Evolutionary conservation across 2,329 filamentous ascomycete species (phyloP), one percentile per base, ranked within the genome.

Genomic region (Colletotrichum lindemuthianum): DNA sequence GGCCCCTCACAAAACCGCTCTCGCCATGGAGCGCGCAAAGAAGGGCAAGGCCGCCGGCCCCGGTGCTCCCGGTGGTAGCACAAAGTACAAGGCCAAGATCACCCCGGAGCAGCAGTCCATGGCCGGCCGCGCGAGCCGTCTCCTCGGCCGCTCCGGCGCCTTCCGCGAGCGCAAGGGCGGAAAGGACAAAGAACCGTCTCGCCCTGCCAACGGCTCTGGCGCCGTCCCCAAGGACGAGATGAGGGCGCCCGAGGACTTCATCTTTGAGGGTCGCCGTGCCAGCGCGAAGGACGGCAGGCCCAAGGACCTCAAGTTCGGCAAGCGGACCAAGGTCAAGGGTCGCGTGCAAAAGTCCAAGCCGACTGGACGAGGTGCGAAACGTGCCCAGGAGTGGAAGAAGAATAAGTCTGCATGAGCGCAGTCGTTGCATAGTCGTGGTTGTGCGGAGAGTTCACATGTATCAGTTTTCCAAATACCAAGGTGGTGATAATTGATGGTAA

Each of bases 211-310:
- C 58, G 70, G 65, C 54, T 67, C 66, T 41, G 69, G 65, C 48
- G 70, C 65, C 43, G 67, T 66, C 15, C 65, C 67, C 16, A 65
- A 66, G 45, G 73, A 60, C 3, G 73, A 59, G 6, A 74, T 86
- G 69, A 86, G 87, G 77, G 83, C 85, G 1, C 89, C 90, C 0
- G 90, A 93, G 76, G 81, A 83, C 13, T 86, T 94, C 67, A 86
- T 94, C n/a, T 94, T 95, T 71, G 92, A 96, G 75, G 92, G 92
- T 0, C 88, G 90, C 68, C 85, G 92, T 58, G 92, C 92, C 9
- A 92, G 86, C 59, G 79, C 84, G 37, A 90, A 84, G 61, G 87
- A 90, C 65, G 89, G 86, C 5, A 88, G 83, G 71, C 87, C 87
- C 44, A 90, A 80, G 75, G 87, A 87, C 70, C 75, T 87, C 66